Conservation (phyloP, 2,329 filamentous ascomycete species). For the Lachnellula occidentalis region DNA sequence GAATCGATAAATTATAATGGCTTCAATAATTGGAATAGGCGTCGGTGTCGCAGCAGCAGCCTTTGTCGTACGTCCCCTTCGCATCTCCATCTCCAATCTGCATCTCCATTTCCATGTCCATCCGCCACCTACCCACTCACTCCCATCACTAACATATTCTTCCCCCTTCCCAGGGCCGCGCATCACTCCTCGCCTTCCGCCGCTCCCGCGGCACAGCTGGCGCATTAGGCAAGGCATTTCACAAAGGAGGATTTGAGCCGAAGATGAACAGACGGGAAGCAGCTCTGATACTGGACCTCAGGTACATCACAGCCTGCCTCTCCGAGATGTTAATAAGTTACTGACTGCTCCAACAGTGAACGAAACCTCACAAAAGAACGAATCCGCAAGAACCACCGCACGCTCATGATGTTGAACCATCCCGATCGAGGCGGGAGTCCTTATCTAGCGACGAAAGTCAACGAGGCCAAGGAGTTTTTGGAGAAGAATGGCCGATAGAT, state of each 20-base stretch:
- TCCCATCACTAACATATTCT: not conserved
- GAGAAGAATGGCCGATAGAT: slow-evolving; percentile 56
- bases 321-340: too few relatives aligned
- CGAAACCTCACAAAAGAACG: slow-evolving; percentile 85
- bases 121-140: not conserved
- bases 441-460: slow-evolving; percentile 95
- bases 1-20: slow-evolving; percentile 39
- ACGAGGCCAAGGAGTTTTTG: slow-evolving; percentile 94
- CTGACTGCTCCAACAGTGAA: slow-evolving; percentile 53
- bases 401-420: slow-evolving; percentile 95
- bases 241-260: slow-evolving; percentile 97
- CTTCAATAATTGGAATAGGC: slow-evolving; percentile 53
- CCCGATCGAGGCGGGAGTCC: slow-evolving; percentile 95
- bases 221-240: slow-evolving; percentile 83
- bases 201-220: slow-evolving; percentile 70
- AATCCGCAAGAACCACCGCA: slow-evolving; percentile 89
- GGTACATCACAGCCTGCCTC: slow-evolving; percentile 47
- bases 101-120: too few relatives aligned
- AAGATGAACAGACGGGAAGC: slow-evolving; percentile 94
- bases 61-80: slow-evolving; percentile 48
- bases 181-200: slow-evolving; percentile 82
- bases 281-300: slow-evolving; percentile 81
- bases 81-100: not conserved
- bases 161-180: slow-evolving; percentile 63
- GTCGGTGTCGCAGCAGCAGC: slow-evolving; percentile 59